phyloP scores from a whole-genome alignment of 2,329 filamentous ascomycete genomes.

The Coleophoma crateriformis region DNA sequence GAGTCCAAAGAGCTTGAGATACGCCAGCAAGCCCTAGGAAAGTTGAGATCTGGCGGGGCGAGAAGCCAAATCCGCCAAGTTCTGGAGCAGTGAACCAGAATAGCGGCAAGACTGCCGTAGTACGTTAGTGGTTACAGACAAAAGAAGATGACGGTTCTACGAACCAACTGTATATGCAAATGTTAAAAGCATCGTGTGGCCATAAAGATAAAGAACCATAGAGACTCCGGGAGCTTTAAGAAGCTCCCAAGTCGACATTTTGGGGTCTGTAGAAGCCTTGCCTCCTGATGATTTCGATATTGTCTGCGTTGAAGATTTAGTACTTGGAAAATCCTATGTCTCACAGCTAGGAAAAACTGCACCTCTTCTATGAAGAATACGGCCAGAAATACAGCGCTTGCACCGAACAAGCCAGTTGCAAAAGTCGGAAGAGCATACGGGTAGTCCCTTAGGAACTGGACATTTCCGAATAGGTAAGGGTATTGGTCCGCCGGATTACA shows the following conservation, averaged over 20 bases:
- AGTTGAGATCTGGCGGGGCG: constrained; percentile 55
- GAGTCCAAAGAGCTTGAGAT: constrained; percentile 65
- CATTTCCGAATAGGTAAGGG: constrained; percentile 46
- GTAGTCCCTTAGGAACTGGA: constrained; percentile 55
- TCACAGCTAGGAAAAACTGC: neutral
- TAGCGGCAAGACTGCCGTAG: constrained; percentile 48
- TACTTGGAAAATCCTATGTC: no score
- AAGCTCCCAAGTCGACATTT: constrained; percentile 46
- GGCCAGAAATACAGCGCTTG: constrained; percentile 44
- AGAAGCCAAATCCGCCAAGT: constrained; percentile 62
- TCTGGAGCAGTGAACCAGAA: constrained; percentile 59
- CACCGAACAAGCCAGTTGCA: constrained; percentile 47
- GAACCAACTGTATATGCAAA: constrained; percentile 61
- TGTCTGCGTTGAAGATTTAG: neutral
- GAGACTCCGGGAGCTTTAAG: constrained; percentile 58
- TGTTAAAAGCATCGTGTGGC: constrained; percentile 61
- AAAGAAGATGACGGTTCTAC: neutral
- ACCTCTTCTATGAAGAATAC: constrained; percentile 56
- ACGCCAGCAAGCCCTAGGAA: constrained; percentile 60
- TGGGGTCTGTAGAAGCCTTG: no score
- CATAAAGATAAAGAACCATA: constrained; percentile 61
- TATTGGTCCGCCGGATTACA: constrained; percentile 64
- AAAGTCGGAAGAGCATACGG: constrained; percentile 63
- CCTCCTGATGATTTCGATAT: neutral
- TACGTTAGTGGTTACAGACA: neutral